These are phyloP conservation scores for Leccinum pachyderme DNA, from an alignment of 1,284 basidiomycete genomes.

Conservation along the genomic window DNA sequence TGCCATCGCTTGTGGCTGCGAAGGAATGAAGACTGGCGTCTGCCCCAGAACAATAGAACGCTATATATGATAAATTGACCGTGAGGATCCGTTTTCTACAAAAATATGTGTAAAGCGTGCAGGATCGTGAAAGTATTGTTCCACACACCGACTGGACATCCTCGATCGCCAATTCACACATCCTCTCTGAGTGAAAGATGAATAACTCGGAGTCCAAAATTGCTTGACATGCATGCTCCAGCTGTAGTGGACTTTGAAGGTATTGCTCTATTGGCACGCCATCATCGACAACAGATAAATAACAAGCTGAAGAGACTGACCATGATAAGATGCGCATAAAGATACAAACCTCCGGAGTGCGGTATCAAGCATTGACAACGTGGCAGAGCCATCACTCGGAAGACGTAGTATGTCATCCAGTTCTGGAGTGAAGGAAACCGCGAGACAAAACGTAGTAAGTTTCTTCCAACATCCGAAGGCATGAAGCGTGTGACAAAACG, in stretches of 20 bases:
- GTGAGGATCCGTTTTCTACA: conserved; percentile 86
- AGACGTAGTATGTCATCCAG: conserved; percentile 79
- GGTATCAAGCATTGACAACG: conserved; percentile 74
- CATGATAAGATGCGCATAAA: conserved; percentile 82
- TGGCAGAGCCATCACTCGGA: conserved; percentile 56
- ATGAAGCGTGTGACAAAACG: conserved; percentile 29
- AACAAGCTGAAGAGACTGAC: conserved; percentile 43
- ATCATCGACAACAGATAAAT: conserved; percentile 13
- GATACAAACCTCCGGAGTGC: conserved; percentile 74
- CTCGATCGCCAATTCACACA: conserved; percentile 75
- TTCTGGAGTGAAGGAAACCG: conserved; percentile 46
- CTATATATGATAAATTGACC: conserved; percentile 79
- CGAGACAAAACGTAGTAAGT: conserved; percentile 3
- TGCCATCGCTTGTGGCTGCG: conserved; percentile 81
- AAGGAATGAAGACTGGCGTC: conserved; percentile 66
- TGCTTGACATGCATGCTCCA: conserved; percentile 75
- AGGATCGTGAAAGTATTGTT: not conserved
- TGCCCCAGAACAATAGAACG: conserved; percentile 75
- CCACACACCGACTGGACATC: conserved; percentile 65
- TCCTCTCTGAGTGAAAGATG: conserved; percentile 82
- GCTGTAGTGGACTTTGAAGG: conserved; percentile 74
- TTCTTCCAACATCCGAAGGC: conserved; percentile 7
- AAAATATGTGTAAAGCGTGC: conserved; percentile 5
- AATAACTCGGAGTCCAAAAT: conserved; percentile 84
- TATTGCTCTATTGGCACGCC: conserved; percentile 61